Evolutionary conservation across 2,329 filamentous ascomycete species (phyloP), one percentile per base, ranked within the genome.

Genomic region (Aaosphaeria arxii): DNA sequence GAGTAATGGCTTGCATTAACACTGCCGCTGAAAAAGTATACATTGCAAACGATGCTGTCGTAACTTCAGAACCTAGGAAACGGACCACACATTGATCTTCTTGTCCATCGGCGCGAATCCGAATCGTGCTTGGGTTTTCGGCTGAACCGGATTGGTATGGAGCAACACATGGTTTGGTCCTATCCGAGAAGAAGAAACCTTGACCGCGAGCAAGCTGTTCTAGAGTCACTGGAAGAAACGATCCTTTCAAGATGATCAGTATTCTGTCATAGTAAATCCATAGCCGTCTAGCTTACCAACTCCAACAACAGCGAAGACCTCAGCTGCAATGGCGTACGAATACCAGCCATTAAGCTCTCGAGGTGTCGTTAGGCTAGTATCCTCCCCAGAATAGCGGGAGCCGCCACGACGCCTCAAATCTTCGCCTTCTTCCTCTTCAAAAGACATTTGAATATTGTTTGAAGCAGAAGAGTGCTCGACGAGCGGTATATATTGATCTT

Each of bases 11-110:
- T 66, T 96, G 91, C 7, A 95, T 71, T 24, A 96, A 71, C 1
- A 96, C 91, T 61, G 90, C 95, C 58, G 91, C 74, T 42, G 89
- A 94, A 69, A 95, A 96, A 0, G 90, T 95, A 70, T 96, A 96
- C 87, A 96, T 91, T 58, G 89, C 91, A 68, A 96, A 96, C 69
- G 89, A 95, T 29, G 90, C 88, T 1, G 91, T 95, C 66, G 95
- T 96, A 69, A 96, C 85, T 53, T 91, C 84, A 49, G 85, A 73
- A 1, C 91, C 91, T 33, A 95, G 72, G 6, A 95, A 77, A 50
- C 84, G 83, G 42, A 96, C 81, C 54, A 96, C 77, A 64, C 91
- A 97, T 63, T 91, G 88, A 44, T 63, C 58, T 55, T 64, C 48
- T 42, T 56, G 49, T 9, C 48, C 53, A 54, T 55, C 41, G 49